phyloP scores from a whole-genome alignment of 2,329 filamentous ascomycete species.

The Clonostachys rosea region DNA sequence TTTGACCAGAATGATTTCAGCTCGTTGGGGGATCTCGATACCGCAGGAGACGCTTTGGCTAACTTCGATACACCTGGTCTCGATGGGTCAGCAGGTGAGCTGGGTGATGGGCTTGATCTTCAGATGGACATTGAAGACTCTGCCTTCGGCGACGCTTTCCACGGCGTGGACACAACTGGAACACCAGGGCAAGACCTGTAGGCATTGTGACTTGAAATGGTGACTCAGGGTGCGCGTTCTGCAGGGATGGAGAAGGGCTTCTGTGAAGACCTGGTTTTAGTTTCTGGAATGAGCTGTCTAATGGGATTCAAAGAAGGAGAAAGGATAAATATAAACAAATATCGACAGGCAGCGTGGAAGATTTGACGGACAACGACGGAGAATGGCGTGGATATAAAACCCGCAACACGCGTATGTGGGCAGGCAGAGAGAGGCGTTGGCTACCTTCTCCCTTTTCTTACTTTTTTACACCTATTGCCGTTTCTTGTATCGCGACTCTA shows the following conservation, averaged over 20 bases:
- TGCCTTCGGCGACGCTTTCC: conserved; percentile 80
- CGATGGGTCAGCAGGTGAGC: conserved; percentile 33
- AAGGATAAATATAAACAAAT: not conserved
- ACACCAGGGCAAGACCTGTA: conserved; percentile 30
- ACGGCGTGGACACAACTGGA: conserved; percentile 46
- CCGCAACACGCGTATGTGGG: not conserved
- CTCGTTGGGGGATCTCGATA: conserved; percentile 62
- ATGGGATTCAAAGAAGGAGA: not conserved
- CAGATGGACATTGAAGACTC: conserved; percentile 72
- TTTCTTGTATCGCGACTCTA: not conserved
- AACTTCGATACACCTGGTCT: conserved; percentile 54
- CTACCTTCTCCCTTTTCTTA: not conserved
- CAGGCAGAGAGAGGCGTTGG: too few species aligned
- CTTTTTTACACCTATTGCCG: not conserved
- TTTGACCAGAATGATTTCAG: conserved; percentile 58
- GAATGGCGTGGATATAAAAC: not conserved
- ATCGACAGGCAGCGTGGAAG: not conserved
- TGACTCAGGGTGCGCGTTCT: not conserved
- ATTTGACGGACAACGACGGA: not conserved
- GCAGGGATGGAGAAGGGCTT: not conserved
- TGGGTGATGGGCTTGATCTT: conserved; percentile 53
- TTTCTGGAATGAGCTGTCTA: not conserved
- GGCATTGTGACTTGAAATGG: not conserved
- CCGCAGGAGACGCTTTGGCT: conserved; percentile 66
- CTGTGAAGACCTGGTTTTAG: not conserved